These are phyloP conservation scores for Trypanosoma lewisi DNA, from an alignment of 208 protist species.

Conservation along the genomic window DNA sequence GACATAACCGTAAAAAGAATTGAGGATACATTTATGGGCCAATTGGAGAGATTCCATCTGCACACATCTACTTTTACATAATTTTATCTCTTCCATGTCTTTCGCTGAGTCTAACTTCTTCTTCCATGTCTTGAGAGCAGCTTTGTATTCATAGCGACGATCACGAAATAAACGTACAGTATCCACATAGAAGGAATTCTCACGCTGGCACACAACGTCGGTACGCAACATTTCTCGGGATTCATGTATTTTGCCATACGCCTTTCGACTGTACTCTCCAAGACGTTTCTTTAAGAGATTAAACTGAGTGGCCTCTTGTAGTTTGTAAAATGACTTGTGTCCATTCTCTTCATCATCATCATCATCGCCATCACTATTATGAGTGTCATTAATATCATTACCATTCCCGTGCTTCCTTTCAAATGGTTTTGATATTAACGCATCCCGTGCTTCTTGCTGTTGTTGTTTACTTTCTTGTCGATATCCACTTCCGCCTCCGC, in stretches of 20 bases:
- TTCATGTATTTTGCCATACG: slow-evolving; percentile 97
- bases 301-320: slow-evolving; percentile 90
- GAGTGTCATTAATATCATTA: slow-evolving; percentile 25
- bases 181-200: slow-evolving; percentile 99
- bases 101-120: slow-evolving; percentile 86
- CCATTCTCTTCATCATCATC: slow-evolving; percentile 54
- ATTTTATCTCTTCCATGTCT: slow-evolving; percentile 81
- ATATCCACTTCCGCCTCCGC: slow-evolving; percentile 51
- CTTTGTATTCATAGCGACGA: slow-evolving; percentile 99
- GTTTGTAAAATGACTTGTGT: slow-evolving; percentile 78
- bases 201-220: slow-evolving; percentile 98
- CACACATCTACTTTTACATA: slow-evolving; percentile 92
- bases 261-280: slow-evolving; percentile 95
- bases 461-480: slow-evolving; percentile 60
- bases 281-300: slow-evolving; percentile 95
- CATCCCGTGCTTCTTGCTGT: slow-evolving; percentile 61
- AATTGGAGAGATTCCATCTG: slow-evolving; percentile 99
- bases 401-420: slow-evolving; percentile 16
- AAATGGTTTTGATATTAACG: slow-evolving; percentile 53
- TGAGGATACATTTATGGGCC: slow-evolving; percentile 99
- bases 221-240: slow-evolving; percentile 85
- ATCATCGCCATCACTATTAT: slow-evolving; percentile 35
- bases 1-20: slow-evolving; percentile 99
- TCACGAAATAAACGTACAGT: slow-evolving; percentile 99
- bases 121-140: slow-evolving; percentile 95